A percentile compares a stretch with the other conserved stretches of the same genome.
Evolutionary conservation across 495 filamentous ascomycete genomes (phyloP).

Genomic region (Neurospora hispaniola): DNA sequence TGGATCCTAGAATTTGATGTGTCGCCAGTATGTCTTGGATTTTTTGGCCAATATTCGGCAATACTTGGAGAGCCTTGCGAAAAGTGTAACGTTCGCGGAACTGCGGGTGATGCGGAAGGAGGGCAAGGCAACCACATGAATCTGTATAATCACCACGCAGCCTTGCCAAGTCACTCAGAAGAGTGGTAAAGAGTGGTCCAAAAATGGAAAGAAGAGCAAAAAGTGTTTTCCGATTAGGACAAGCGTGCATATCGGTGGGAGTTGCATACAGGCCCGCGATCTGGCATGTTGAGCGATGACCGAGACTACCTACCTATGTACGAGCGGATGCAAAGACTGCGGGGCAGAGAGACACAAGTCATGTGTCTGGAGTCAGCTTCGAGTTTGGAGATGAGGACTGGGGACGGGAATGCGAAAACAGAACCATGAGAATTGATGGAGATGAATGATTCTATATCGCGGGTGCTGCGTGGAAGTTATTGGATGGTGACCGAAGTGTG

Average conservation of each 20-base stretch:
- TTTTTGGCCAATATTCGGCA: neutral
- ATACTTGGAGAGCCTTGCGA: neutral
- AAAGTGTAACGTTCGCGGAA: neutral
- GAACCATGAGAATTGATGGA: neutral
- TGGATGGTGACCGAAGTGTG: neutral
- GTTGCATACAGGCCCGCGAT: neutral
- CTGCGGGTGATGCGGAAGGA: neutral
- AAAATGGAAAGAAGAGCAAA: neutral
- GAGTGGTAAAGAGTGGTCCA: neutral
- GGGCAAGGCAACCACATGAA: neutral
- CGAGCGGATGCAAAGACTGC: neutral
- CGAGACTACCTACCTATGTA: neutral
- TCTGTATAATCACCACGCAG: neutral
- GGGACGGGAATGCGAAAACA: neutral
- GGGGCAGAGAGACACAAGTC: neutral
- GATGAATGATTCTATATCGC: neutral
- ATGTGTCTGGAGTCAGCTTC: neutral
- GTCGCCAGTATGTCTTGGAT: neutral
- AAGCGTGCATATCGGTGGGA: neutral
- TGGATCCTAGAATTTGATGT: neutral
- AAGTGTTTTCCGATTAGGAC: neutral
- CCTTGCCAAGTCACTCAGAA: neutral
- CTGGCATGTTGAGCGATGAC: neutral
- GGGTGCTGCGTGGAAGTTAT: neutral
- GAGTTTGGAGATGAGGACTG: neutral